phyloP scores from a whole-genome alignment of 2,329 filamentous ascomycete genomes.

The Corynespora cassiicola region DNA sequence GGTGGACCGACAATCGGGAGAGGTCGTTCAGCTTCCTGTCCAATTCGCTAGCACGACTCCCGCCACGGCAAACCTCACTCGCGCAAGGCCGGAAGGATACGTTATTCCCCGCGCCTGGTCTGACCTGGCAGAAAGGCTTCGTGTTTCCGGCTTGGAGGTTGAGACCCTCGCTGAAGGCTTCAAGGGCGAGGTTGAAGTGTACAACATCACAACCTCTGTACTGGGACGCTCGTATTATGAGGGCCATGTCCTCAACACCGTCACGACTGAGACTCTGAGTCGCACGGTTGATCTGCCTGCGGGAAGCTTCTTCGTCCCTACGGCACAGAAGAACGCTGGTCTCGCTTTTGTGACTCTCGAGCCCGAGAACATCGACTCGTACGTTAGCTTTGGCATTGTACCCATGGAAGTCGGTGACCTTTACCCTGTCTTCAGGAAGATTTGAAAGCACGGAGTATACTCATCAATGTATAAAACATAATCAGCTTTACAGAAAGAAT shows the following conservation, averaged over 20 bases:
- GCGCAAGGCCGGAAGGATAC: constrained; percentile 40
- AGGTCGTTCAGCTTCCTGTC: constrained; percentile 40
- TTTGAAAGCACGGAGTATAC: too few relatives aligned
- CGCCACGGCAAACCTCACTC: constrained; percentile 41
- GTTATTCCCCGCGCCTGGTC: constrained; percentile 44
- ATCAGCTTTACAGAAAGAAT: too few relatives aligned
- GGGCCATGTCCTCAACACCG: constrained; percentile 38
- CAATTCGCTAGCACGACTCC: constrained; percentile 44
- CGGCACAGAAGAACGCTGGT: constrained; percentile 45
- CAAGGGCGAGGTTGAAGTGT: constrained; percentile 36
- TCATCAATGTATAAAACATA: too few relatives aligned
- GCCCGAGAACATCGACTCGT: constrained; percentile 46
- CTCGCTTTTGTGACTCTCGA: constrained; percentile 46
- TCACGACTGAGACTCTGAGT: constrained; percentile 32
- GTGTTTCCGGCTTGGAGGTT: constrained; percentile 41
- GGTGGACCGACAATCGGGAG: constrained; percentile 37
- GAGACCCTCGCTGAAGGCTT: constrained; percentile 34
- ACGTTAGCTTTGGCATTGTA: constrained; percentile 45
- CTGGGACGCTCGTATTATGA: constrained; percentile 42
- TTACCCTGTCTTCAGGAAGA: constrained; percentile 40
- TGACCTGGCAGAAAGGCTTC: constrained; percentile 40
- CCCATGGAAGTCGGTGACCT: constrained; percentile 42
- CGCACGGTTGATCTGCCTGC: constrained; percentile 34
- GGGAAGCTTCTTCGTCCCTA: constrained; percentile 42
- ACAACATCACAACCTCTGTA: constrained; percentile 39